Evolutionary conservation across 2,329 filamentous ascomycete species (phyloP).

Genomic region (Westerdykella aurantiaca): DNA sequence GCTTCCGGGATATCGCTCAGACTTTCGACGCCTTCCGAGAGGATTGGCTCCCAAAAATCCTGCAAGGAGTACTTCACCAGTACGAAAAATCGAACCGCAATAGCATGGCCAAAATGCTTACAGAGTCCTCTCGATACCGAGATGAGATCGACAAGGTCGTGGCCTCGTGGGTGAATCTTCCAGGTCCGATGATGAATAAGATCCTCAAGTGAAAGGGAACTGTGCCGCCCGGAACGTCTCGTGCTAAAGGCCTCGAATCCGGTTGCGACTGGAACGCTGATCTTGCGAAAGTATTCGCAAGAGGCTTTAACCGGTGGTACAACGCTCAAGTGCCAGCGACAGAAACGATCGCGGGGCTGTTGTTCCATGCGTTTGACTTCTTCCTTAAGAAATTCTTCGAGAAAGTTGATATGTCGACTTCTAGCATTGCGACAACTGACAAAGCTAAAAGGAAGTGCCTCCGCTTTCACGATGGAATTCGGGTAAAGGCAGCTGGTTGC

Average conservation of each 20-base stretch:
- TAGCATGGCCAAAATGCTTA: constrained; percentile 1
- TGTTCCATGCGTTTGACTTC: not conserved
- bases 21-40: constrained; percentile 7
- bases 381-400: constrained; percentile 1
- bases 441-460: constrained; percentile 13
- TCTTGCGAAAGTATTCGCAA: constrained; percentile 8
- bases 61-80: not conserved
- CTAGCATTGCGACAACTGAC: constrained; percentile 14
- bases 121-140: constrained; percentile 3
- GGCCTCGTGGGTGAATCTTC: constrained; percentile 6
- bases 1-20: constrained; percentile 12
- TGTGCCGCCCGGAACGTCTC: constrained; percentile 9
- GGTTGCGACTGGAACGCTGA: constrained; percentile 17
- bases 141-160: constrained; percentile 2
- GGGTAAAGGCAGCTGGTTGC: constrained; percentile 5
- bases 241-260: constrained; percentile 14
- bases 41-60: not conserved
- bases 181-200: constrained; percentile 9
- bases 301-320: constrained; percentile 10
- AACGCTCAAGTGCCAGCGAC: constrained; percentile 3
- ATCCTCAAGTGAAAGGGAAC: constrained; percentile 11
- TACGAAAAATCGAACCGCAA: not conserved
- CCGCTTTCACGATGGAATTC: not conserved
- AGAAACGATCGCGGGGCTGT: not conserved
- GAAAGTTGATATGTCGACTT: constrained; percentile 6